A percentile compares a stretch with the other conserved stretches of the same genome.
These are phyloP conservation scores for Pseudocercospora cruenta DNA, from an alignment of 2,329 filamentous ascomycete species.

Conservation along the genomic window DNA sequence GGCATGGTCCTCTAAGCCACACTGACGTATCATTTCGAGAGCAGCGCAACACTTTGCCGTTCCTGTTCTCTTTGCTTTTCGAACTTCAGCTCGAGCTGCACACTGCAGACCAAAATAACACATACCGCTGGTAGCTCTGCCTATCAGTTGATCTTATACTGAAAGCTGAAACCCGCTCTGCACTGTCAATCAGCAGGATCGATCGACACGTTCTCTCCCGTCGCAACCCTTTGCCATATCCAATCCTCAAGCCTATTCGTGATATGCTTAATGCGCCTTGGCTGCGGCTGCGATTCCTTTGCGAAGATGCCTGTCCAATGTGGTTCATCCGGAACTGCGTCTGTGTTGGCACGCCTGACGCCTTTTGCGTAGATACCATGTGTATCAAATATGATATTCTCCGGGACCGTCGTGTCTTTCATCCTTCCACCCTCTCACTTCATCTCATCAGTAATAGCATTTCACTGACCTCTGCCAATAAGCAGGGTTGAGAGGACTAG, in stretches of 20 bases:
- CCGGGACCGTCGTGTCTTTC: not conserved
- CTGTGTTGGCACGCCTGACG: slow-evolving; percentile 1
- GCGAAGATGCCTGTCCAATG: not conserved
- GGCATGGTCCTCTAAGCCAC: not conserved
- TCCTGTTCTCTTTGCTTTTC: not conserved
- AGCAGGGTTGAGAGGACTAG: not conserved
- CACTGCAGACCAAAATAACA: not conserved
- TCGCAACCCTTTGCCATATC: not conserved
- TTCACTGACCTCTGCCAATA: not conserved
- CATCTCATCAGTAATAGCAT: not conserved
- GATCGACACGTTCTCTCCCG: not conserved
- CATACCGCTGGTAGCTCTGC: not conserved
- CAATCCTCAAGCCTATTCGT: not conserved
- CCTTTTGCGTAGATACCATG: not conserved
- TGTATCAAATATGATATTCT: not conserved
- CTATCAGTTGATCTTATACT: not conserved
- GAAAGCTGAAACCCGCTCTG: not conserved
- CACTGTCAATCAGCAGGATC: not conserved
- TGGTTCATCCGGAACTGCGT: not conserved
- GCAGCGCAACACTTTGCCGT: not conserved
- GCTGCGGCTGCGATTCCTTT: not conserved
- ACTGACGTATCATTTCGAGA: not conserved
- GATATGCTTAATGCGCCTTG: slow-evolving; percentile 4
- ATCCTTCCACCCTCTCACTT: not conserved
- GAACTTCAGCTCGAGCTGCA: not conserved